Conservation (phyloP, 108 stramenopile genomes). For the Cylindrotheca closterium region DNA sequence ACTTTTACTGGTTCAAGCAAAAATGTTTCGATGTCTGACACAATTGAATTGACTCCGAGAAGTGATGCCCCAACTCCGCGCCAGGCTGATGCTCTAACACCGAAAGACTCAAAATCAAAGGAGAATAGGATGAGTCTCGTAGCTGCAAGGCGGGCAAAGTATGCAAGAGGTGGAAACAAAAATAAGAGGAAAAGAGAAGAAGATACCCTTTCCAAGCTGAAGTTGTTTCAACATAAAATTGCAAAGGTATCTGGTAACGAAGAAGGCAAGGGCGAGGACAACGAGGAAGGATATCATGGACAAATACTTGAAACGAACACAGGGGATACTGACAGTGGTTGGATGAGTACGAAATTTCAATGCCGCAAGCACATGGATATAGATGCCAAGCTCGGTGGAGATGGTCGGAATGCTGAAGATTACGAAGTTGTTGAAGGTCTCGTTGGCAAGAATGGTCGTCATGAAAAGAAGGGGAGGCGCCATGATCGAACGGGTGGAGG, state of each 20-base stretch:
- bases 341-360: conserved; percentile 79
- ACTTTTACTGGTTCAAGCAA: not conserved
- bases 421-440: conserved; percentile 73
- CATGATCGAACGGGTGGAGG: too few species aligned
- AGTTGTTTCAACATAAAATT: conserved; percentile 67
- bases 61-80: not conserved
- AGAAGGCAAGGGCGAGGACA: conserved; percentile 52
- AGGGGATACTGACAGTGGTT: conserved; percentile 22
- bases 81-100: not conserved
- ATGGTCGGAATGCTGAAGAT: conserved; percentile 74
- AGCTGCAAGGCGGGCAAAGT: conserved; percentile 71
- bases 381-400: conserved; percentile 57
- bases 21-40: not conserved
- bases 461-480: not conserved
- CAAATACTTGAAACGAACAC: conserved; percentile 50
- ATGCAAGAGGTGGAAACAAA: conserved; percentile 38
- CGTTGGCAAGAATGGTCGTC: not conserved
- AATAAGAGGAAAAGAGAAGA: conserved; percentile 56
- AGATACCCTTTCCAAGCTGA: conserved; percentile 65
- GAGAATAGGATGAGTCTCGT: conserved; percentile 38
- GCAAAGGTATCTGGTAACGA: conserved; percentile 19
- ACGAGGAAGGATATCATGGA: conserved; percentile 57
- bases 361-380: conserved; percentile 80
- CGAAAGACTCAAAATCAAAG: not conserved
- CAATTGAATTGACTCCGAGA: not conserved